phyloP scores from a whole-genome alignment of 768 basidiomycete genomes.

The Aureoboletus auriporus region DNA sequence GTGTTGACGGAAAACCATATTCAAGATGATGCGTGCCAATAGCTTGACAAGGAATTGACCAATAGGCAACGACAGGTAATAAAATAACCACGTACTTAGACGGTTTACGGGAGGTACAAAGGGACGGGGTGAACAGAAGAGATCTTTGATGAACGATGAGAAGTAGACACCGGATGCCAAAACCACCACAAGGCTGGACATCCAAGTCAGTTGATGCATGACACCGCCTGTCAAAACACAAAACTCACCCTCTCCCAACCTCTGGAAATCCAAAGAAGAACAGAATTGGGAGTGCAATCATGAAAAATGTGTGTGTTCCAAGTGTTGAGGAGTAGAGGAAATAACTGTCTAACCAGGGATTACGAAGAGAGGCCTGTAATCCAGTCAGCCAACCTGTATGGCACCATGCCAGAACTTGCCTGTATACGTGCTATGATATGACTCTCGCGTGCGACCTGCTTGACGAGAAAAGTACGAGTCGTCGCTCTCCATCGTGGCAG shows the following conservation, averaged over 20 bases:
- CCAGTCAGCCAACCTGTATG: slow-evolving; percentile 6
- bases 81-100: slow-evolving; percentile 54
- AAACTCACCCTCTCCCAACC: slow-evolving; percentile 67
- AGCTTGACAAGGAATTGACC: slow-evolving; percentile 37
- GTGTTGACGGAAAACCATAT: slow-evolving; percentile 95
- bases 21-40: slow-evolving; percentile 81
- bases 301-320: slow-evolving; percentile 91
- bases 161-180: slow-evolving; percentile 79
- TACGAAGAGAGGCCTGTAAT: slow-evolving; percentile 49
- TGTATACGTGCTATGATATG: slow-evolving; percentile 62
- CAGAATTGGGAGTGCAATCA: slow-evolving; percentile 78
- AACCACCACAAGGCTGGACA: slow-evolving; percentile 57
- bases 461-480: slow-evolving; percentile 51
- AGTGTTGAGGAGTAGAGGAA: slow-evolving; percentile 81
- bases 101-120: slow-evolving; percentile 90
- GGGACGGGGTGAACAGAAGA: slow-evolving; percentile 86
- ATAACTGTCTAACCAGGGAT: slow-evolving; percentile 69
- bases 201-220: background rate
- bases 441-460: slow-evolving; percentile 55
- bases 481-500: slow-evolving; percentile 64
- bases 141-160: slow-evolving; percentile 86
- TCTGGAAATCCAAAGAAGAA: slow-evolving; percentile 85
- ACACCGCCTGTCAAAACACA: background rate
- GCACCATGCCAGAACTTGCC: slow-evolving; percentile 37
- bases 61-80: background rate